A percentile compares a stretch with the other conserved stretches of the same genome.
Conservation (phyloP, 2,329 filamentous ascomycete genomes). For the Botrytis byssoidea region DNA sequence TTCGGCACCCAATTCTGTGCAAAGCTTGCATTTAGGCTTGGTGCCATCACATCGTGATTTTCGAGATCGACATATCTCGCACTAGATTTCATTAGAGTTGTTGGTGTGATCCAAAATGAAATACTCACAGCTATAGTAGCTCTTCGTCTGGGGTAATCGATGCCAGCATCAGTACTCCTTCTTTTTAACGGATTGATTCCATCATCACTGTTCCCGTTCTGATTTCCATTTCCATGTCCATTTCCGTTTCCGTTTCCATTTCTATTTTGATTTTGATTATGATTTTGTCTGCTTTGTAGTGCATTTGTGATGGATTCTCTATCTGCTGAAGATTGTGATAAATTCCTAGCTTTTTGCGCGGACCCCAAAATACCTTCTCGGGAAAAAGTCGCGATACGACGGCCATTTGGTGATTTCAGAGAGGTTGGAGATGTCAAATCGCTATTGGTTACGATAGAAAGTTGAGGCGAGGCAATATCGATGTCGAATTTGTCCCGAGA, state of each 20-base stretch:
- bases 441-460: slow-evolving; percentile 32
- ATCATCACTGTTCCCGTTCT: slow-evolving; percentile 47
- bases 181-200: slow-evolving; percentile 59
- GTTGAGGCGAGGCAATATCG: slow-evolving; percentile 34
- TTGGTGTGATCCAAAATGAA: slow-evolving; percentile 11
- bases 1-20: slow-evolving; percentile 76
- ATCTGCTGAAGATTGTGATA: slow-evolving; percentile 55
- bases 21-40: slow-evolving; percentile 81
- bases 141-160: slow-evolving; percentile 63
- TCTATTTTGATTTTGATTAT: slow-evolving; percentile 11
- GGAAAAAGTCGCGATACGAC: slow-evolving; percentile 51
- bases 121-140: slow-evolving; percentile 63
- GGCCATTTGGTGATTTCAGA: slow-evolving; percentile 52
- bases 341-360: slow-evolving; percentile 53
- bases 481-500: slow-evolving; percentile 37
- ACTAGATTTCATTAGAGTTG: slow-evolving; percentile 48
- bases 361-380: slow-evolving; percentile 55
- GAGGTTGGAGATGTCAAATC: slow-evolving; percentile 32
- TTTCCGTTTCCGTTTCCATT: slow-evolving; percentile 16
- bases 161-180: slow-evolving; percentile 58
- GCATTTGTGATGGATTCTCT: slow-evolving; percentile 40
- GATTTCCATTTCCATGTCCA: slow-evolving; percentile 16
- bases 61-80: slow-evolving; percentile 76
- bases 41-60: slow-evolving; percentile 79
- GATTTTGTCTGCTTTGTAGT: slow-evolving; percentile 43